Evolutionary conservation across 2,329 filamentous ascomycete genomes (phyloP).

Genomic region (Aplosporella prunicola): DNA sequence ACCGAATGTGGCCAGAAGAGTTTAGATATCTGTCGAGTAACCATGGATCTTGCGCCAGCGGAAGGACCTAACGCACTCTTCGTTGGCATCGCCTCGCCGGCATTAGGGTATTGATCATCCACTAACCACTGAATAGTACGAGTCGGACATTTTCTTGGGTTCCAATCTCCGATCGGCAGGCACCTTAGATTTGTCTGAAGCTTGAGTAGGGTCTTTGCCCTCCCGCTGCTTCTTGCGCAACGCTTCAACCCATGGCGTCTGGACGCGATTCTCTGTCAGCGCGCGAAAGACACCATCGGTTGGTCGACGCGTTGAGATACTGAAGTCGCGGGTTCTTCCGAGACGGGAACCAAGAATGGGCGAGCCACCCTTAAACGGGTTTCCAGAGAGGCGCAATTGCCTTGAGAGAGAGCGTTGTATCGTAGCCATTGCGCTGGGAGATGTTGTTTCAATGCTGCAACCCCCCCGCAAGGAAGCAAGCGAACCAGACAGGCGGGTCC

Average conservation of each 20-base stretch:
- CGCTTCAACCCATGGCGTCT: slow-evolving; percentile 61
- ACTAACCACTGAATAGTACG: slow-evolving; percentile 57
- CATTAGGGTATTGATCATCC: too few relatives aligned
- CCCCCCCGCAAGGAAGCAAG: too few relatives aligned
- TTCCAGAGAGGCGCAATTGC: neutral
- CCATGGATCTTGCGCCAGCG: slow-evolving; percentile 65
- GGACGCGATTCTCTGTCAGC: slow-evolving; percentile 50
- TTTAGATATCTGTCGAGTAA: slow-evolving; percentile 71
- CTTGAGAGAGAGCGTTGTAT: slow-evolving; percentile 1
- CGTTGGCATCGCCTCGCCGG: too few relatives aligned
- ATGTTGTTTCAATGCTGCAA: too few relatives aligned
- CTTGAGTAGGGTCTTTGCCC: slow-evolving; percentile 20
- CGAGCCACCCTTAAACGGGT: too few relatives aligned
- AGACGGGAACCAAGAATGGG: neutral
- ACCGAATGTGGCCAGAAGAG: slow-evolving; percentile 57
- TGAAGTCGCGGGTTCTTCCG: slow-evolving; percentile 5
- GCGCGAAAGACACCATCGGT: slow-evolving; percentile 54
- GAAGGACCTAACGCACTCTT: slow-evolving; percentile 50
- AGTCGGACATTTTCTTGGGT: slow-evolving; percentile 62
- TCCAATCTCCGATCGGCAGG: slow-evolving; percentile 46
- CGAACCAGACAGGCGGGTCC: too few relatives aligned
- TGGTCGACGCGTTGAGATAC: slow-evolving; percentile 10
- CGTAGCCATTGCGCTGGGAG: slow-evolving; percentile 3
- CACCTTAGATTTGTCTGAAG: slow-evolving; percentile 25
- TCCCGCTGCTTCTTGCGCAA: slow-evolving; percentile 43